A percentile compares a stretch with the other conserved stretches of the same genome.
phyloP scores from a whole-genome alignment of 805 yeast species.

The Lipomyces starkeyi region DNA sequence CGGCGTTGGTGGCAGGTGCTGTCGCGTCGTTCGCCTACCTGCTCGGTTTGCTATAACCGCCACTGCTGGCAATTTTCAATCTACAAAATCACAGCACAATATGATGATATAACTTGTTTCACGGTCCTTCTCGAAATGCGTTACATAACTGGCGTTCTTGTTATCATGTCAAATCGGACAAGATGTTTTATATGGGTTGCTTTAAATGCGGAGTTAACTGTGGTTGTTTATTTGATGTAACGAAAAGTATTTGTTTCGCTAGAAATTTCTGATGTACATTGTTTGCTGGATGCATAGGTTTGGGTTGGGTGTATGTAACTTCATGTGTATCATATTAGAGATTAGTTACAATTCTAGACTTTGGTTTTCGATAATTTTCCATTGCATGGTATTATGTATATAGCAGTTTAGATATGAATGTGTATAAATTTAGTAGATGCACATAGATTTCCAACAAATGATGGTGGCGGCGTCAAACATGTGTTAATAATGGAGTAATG shows the following conservation, averaged over 20 bases:
- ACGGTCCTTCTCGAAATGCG: neutral
- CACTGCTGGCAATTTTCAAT: neutral
- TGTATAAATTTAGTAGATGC: neutral
- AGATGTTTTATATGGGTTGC: neutral
- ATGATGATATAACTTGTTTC: neutral
- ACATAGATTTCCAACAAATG: neutral
- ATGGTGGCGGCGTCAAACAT: neutral
- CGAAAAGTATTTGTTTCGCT: neutral
- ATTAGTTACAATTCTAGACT: too few relatives aligned
- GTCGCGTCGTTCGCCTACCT: conserved; percentile 9
- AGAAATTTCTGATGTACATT: neutral
- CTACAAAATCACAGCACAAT: neutral
- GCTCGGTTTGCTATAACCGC: neutral
- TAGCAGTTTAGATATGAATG: neutral
- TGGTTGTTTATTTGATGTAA: neutral
- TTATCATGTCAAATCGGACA: neutral
- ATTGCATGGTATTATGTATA: neutral
- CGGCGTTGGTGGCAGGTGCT: conserved; percentile 8
- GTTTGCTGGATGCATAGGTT: neutral
- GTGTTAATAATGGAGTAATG: neutral
- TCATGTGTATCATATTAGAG: neutral
- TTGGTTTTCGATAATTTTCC: too few relatives aligned
- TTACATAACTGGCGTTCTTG: conserved; percentile 1
- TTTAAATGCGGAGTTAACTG: neutral
- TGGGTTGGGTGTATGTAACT: neutral